Evolutionary conservation across 805 yeast species (phyloP).

Genomic region (Yamadazyma insecticola): DNA sequence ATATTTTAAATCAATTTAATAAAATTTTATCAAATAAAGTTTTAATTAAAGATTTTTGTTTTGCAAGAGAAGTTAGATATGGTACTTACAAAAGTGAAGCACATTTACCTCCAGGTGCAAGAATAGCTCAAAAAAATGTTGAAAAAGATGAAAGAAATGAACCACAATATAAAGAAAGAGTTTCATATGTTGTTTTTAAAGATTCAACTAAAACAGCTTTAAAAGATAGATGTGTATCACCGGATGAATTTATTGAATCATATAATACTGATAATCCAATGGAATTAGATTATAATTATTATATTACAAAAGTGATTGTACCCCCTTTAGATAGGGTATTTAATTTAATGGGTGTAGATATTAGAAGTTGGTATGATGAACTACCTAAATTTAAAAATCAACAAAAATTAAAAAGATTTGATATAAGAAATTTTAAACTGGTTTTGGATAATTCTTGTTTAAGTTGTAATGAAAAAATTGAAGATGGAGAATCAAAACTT

Average conservation of each 20-base stretch:
- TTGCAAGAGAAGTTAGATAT: constrained; percentile 82
- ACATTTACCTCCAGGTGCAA: constrained; percentile 88
- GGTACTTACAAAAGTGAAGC: constrained; percentile 75
- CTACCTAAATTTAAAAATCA: constrained; percentile 46
- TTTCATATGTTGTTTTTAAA: constrained; percentile 76
- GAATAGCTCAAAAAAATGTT: constrained; percentile 61
- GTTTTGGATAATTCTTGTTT: constrained; percentile 18
- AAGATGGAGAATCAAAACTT: background rate
- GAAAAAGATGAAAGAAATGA: constrained; percentile 64
- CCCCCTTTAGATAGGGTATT: constrained; percentile 90
- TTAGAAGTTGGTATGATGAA: constrained; percentile 68
- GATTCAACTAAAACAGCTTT: constrained; percentile 53
- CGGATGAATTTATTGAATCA: constrained; percentile 59
- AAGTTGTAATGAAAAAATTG: constrained; percentile 19
- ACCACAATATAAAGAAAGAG: constrained; percentile 86
- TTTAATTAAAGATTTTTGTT: constrained; percentile 78
- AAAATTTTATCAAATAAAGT: constrained; percentile 62
- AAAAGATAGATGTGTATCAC: constrained; percentile 75
- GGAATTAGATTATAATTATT: constrained; percentile 75
- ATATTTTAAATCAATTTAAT: constrained; percentile 59
- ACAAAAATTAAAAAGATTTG: background rate
- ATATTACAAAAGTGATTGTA: constrained; percentile 74
- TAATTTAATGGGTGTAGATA: constrained; percentile 76
- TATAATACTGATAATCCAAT: constrained; percentile 26
- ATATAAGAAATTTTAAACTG: constrained; percentile 7